Percentiles rank a stretch among this genome's conserved stretches.
These are phyloP conservation scores for Cladosporium sp. DNA, from an alignment of 2,329 filamentous ascomycete species.

Conservation along the genomic window DNA sequence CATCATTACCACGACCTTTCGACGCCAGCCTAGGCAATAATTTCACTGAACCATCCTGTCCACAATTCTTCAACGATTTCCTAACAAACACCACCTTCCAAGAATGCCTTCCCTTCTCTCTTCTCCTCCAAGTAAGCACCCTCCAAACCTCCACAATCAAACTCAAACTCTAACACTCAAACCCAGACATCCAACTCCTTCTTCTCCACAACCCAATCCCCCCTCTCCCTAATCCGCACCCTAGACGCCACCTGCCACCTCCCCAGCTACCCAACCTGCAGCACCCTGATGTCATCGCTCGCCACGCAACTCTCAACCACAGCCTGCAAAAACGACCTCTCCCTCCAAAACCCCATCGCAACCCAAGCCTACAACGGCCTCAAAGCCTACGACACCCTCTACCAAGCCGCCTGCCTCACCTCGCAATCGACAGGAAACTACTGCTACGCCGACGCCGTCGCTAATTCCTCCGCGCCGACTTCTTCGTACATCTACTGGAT, in stretches of 20 bases:
- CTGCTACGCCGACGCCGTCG: conserved; percentile 79
- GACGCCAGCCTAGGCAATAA: conserved; percentile 48
- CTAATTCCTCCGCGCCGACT: conserved; percentile 63
- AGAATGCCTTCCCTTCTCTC: conserved; percentile 74
- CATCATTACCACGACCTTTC: conserved; percentile 38
- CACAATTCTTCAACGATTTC: conserved; percentile 63
- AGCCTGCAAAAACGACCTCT: conserved; percentile 56
- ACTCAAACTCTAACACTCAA: neutral
- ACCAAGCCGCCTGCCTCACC: conserved; percentile 73
- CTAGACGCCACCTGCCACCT: conserved; percentile 67
- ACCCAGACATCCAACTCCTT: conserved; percentile 73
- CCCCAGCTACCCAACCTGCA: conserved; percentile 58
- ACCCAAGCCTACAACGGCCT: conserved; percentile 71
- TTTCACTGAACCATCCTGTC: conserved; percentile 52
- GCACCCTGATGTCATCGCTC: conserved; percentile 57
- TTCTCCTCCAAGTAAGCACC: conserved; percentile 67
- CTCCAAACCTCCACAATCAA: neutral
- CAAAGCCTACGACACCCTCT: conserved; percentile 70
- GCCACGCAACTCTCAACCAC: conserved; percentile 68
- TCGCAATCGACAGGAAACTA: conserved; percentile 53
- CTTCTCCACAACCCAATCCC: conserved; percentile 57
- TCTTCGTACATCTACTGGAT: conserved; percentile 83
- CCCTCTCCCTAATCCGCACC: conserved; percentile 7
- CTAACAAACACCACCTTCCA: conserved; percentile 63
- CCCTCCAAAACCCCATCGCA: conserved; percentile 63